Percentiles rank a stretch among this genome's conserved stretches.
Conservation (phyloP, 345 rosid species). For the Firmiana major region DNA sequence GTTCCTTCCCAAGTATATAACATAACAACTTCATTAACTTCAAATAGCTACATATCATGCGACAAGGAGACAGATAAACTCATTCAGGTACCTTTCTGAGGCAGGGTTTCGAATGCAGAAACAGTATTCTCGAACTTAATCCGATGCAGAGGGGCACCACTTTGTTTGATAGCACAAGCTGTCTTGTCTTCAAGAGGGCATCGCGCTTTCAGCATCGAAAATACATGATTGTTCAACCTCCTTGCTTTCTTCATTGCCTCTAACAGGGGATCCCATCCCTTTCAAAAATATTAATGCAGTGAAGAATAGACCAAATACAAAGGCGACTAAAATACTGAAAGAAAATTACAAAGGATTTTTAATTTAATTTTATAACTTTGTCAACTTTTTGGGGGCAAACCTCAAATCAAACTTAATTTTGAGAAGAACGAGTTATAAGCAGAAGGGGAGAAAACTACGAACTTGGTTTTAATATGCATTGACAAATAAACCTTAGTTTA, state of each 20-base stretch:
- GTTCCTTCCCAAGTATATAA: not conserved
- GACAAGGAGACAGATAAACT: not conserved
- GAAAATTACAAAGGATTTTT: not conserved
- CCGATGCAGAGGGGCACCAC: slow-evolving; percentile 89
- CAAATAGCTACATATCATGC: not conserved
- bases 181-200: slow-evolving; percentile 96
- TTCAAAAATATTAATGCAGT: not conserved
- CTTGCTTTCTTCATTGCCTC: slow-evolving; percentile 99
- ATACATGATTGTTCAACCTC: slow-evolving; percentile 91
- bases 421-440: not conserved
- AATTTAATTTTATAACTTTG: not conserved
- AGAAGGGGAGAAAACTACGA: not conserved
- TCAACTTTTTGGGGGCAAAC: not conserved
- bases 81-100: slow-evolving; percentile 72
- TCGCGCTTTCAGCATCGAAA: slow-evolving; percentile 95
- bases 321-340: not conserved
- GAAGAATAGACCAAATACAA: not conserved
- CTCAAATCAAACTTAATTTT: not conserved
- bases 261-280: slow-evolving; percentile 90
- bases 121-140: slow-evolving; percentile 91
- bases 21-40: not conserved
- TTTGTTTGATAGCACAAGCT: slow-evolving; percentile 95
- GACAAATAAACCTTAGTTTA: not conserved
- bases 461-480: not conserved
- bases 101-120: slow-evolving; percentile 93